A percentile compares a stretch with the other conserved stretches of the same genome.
These are phyloP conservation scores for Turnera subulata DNA, from an alignment of 345 rosid species.

Conservation along the genomic window DNA sequence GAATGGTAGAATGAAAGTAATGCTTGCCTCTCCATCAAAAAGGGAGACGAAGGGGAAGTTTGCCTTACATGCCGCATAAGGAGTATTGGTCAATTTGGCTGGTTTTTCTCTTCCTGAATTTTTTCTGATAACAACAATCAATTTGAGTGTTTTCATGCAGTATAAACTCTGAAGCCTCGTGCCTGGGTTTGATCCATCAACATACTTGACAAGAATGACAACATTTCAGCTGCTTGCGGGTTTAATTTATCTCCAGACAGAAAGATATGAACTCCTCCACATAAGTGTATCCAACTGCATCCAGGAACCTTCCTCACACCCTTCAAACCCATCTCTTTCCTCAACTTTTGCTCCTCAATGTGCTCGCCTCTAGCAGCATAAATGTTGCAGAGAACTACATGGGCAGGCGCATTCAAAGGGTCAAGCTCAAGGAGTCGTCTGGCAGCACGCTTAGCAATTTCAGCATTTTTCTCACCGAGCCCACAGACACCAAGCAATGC, in stretches of 20 bases:
- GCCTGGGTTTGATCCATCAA: slow-evolving; percentile 10
- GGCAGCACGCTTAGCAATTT: slow-evolving; percentile 49
- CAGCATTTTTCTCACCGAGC: slow-evolving; percentile 30
- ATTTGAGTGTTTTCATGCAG: too few relatives aligned
- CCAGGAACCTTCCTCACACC: slow-evolving; percentile 81
- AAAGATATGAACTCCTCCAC: slow-evolving; percentile 46
- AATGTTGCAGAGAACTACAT: slow-evolving; percentile 60
- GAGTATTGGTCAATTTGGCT: too few relatives aligned
- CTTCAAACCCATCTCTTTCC: slow-evolving; percentile 66
- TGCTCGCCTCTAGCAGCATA: slow-evolving; percentile 50
- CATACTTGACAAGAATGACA: slow-evolving; percentile 30
- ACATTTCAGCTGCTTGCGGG: slow-evolving; percentile 28
- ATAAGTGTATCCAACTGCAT: slow-evolving; percentile 67
- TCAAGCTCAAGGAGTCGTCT: slow-evolving; percentile 49
- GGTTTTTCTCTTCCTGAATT: too few relatives aligned
- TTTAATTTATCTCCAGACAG: slow-evolving; percentile 55
- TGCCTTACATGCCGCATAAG: too few relatives aligned
- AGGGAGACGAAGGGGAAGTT: too few relatives aligned
- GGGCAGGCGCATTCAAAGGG: slow-evolving; percentile 63
- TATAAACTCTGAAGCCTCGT: too few relatives aligned
- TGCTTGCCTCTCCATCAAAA: too few relatives aligned
- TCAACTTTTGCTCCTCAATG: slow-evolving; percentile 50
- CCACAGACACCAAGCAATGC: slow-evolving; percentile 57
- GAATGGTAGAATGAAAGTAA: too few relatives aligned
- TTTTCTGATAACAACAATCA: too few relatives aligned